A percentile compares a stretch with the other conserved stretches of the same genome.
phyloP scores from a whole-genome alignment of 2,329 filamentous ascomycete genomes.

The Trichoderma sp. region DNA sequence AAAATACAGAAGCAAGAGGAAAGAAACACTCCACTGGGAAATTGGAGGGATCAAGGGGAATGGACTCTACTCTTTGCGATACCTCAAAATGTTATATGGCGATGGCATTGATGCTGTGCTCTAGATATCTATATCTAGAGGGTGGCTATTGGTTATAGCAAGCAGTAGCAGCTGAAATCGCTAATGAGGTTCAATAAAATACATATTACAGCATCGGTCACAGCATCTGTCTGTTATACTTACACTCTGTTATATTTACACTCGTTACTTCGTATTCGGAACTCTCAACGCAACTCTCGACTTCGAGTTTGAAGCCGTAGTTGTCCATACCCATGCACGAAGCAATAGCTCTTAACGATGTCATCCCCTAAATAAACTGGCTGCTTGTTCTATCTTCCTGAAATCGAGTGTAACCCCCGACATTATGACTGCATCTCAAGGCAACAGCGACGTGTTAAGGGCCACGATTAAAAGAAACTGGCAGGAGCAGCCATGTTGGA shows the following conservation, averaged over 20 bases:
- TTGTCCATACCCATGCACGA: neutral
- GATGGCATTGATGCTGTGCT: neutral
- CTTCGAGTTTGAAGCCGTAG: neutral
- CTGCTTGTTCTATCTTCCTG: too few species aligned
- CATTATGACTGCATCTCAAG: too few species aligned
- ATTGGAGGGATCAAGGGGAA: neutral
- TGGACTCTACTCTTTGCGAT: neutral
- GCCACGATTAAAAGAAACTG: too few species aligned
- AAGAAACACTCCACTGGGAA: neutral
- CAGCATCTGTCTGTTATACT: neutral
- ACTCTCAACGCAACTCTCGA: neutral
- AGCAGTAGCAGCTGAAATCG: neutral
- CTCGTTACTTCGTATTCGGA: neutral
- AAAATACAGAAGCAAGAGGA: neutral
- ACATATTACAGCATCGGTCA: neutral
- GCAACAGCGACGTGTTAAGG: too few species aligned
- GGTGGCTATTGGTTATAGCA: neutral
- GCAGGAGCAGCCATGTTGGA: too few species aligned
- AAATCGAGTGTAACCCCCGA: too few species aligned
- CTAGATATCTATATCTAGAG: neutral
- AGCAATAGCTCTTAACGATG: neutral
- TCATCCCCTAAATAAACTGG: too few species aligned
- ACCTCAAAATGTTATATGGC: neutral
- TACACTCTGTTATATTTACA: neutral
- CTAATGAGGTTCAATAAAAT: neutral